Percentiles rank a stretch among this genome's conserved stretches.
phyloP scores from a whole-genome alignment of 2,329 filamentous ascomycete genomes.

The Apiospora hydei region DNA sequence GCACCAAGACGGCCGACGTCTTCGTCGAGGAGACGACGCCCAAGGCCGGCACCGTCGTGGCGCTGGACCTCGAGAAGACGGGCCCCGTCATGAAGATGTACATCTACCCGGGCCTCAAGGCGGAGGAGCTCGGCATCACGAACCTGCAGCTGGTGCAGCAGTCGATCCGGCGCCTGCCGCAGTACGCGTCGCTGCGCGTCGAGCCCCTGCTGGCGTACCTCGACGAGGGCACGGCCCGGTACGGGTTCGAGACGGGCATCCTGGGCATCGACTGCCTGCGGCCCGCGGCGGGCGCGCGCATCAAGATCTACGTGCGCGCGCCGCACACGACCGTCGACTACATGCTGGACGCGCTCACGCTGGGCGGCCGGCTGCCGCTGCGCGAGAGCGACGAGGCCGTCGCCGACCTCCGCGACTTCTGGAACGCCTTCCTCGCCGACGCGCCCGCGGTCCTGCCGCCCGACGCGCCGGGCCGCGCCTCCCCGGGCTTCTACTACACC shows the following conservation, averaged over 20 bases:
- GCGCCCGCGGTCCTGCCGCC: conserved; percentile 13
- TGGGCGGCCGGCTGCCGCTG: conserved; percentile 8
- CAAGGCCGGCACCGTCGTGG: conserved; percentile 23
- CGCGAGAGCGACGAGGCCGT: not conserved
- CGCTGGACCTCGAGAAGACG: conserved; percentile 18
- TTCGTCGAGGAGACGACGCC: conserved; percentile 25
- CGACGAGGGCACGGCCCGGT: conserved; percentile 17
- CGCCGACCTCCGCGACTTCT: conserved; percentile 22
- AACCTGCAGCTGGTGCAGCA: conserved; percentile 24
- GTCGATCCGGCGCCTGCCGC: conserved; percentile 15
- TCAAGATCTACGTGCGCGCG: conserved; percentile 23
- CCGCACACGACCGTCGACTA: conserved; percentile 21
- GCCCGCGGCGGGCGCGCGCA: conserved; percentile 11
- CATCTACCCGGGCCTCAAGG: conserved; percentile 25
- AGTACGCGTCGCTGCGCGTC: conserved; percentile 6
- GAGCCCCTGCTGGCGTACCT: conserved; percentile 16
- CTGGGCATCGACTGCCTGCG: conserved; percentile 17
- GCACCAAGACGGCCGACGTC: conserved; percentile 4
- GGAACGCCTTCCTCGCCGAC: conserved; percentile 22
- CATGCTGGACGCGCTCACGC: conserved; percentile 21
- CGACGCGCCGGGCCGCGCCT: conserved; percentile 18
- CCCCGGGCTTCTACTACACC: conserved; percentile 22
- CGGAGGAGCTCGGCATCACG: conserved; percentile 19
- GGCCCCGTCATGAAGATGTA: conserved; percentile 25
- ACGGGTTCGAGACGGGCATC: conserved; percentile 24